phyloP scores from a whole-genome alignment of 768 basidiomycete genomes.

The Agrocybe praecox region DNA sequence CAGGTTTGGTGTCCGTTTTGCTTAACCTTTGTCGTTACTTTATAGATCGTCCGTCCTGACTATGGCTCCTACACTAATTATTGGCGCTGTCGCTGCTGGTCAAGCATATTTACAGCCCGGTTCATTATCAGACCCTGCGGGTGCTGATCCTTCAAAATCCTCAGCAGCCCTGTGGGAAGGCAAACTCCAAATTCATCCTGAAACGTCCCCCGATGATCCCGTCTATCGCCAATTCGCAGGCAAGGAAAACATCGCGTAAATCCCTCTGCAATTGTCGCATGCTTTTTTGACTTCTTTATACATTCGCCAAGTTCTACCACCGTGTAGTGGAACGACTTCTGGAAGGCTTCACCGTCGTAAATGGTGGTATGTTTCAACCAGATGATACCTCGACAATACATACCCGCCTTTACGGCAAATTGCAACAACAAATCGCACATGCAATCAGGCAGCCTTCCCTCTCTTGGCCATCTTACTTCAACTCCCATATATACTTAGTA shows the following conservation, averaged over 20 bases:
- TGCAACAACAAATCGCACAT: too few relatives aligned
- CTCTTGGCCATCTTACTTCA: too few relatives aligned
- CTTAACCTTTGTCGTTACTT: slow-evolving; percentile 5
- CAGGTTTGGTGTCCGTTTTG: background rate
- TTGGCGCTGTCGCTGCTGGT: slow-evolving; percentile 59
- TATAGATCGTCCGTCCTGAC: slow-evolving; percentile 42
- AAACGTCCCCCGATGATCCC: slow-evolving; percentile 71
- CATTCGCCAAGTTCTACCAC: too few relatives aligned
- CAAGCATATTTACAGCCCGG: slow-evolving; percentile 64
- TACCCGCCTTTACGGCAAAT: too few relatives aligned
- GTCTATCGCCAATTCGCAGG: slow-evolving; percentile 32
- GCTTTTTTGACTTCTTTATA: background rate
- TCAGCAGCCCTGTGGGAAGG: slow-evolving; percentile 86
- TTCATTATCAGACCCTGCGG: slow-evolving; percentile 73
- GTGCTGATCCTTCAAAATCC: slow-evolving; percentile 76
- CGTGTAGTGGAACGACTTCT: too few relatives aligned
- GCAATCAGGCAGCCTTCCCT: too few relatives aligned
- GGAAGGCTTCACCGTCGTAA: too few relatives aligned
- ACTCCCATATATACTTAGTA: too few relatives aligned
- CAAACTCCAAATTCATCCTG: slow-evolving; percentile 86
- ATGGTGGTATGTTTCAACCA: too few relatives aligned
- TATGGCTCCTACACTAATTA: slow-evolving; percentile 52
- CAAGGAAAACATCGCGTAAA: slow-evolving; percentile 27
- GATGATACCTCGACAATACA: too few relatives aligned
- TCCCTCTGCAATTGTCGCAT: background rate